A percentile compares a stretch with the other conserved stretches of the same genome.
Evolutionary conservation across 1,284 basidiomycete genomes (phyloP).

Genomic region (Ustilago vetiveriae): DNA sequence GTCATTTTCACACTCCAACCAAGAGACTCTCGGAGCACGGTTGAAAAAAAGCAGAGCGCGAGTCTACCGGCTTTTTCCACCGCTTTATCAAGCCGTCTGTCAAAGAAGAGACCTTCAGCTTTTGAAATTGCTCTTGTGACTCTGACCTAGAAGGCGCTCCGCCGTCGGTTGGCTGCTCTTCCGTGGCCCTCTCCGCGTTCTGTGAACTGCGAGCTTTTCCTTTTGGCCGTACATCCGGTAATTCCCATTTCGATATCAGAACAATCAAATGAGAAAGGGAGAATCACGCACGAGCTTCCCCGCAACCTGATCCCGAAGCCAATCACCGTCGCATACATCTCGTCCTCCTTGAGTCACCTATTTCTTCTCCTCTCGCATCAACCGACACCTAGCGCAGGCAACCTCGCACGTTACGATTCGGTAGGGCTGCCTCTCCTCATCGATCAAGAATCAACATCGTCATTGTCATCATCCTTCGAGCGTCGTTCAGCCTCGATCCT

Average conservation of each 20-base stretch:
- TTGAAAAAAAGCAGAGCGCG: too few species aligned
- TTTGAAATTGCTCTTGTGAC: slow-evolving; percentile 22
- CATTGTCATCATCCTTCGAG: too few species aligned
- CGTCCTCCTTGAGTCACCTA: background rate
- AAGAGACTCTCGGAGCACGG: too few species aligned
- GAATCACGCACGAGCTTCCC: slow-evolving; percentile 18
- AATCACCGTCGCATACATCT: slow-evolving; percentile 2
- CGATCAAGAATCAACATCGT: too few species aligned
- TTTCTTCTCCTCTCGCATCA: background rate
- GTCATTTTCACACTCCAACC: too few species aligned
- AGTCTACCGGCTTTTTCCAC: slow-evolving; percentile 13
- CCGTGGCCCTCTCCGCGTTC: slow-evolving; percentile 2
- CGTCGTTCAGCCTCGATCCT: too few species aligned
- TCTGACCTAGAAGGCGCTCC: slow-evolving; percentile 26
- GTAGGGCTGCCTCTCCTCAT: too few species aligned
- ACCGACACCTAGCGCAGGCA: too few species aligned
- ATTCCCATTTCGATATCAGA: slow-evolving; percentile 6
- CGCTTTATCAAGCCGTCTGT: too few species aligned
- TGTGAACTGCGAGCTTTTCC: background rate
- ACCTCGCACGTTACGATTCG: background rate
- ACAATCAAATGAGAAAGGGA: too few species aligned
- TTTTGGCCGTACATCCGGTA: slow-evolving; percentile 3
- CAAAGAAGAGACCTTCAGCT: too few species aligned
- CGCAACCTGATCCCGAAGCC: slow-evolving; percentile 6
- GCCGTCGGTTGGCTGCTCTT: too few species aligned